Conservation (phyloP, 257 asterid genomes). For the Solanum acaule region DNA sequence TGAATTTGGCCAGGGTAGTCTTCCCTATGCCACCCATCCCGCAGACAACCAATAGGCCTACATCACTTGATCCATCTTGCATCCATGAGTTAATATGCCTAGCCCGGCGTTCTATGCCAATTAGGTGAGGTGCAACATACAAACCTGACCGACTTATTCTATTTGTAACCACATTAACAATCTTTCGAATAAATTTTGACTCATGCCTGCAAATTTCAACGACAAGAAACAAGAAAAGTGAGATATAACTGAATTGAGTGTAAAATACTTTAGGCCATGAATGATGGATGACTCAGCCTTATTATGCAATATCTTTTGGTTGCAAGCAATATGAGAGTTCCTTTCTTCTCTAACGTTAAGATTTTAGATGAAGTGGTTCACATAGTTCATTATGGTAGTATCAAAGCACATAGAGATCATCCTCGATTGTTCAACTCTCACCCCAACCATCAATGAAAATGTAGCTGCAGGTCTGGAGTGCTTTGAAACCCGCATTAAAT, state of each 20-base stretch:
- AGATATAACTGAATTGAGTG: not conserved
- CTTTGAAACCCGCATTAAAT: not conserved
- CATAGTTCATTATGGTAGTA: not conserved
- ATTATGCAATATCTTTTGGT: not conserved
- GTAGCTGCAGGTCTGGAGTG: not conserved
- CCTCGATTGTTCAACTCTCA: not conserved
- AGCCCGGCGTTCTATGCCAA: not conserved
- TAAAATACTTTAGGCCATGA: not conserved
- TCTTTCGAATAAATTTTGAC: not conserved
- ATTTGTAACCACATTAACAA: not conserved
- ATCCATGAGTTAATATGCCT: slow-evolving; percentile 4
- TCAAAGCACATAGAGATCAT: not conserved
- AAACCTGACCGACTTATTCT: not conserved
- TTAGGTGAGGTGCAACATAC: not conserved
- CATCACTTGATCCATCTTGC: not conserved
- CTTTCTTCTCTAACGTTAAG: not conserved
- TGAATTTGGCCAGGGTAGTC: slow-evolving; percentile 13
- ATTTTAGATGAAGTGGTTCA: not conserved
- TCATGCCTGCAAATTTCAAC: not conserved
- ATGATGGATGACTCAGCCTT: not conserved
- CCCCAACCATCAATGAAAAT: not conserved
- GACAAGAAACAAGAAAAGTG: not conserved
- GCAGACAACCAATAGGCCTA: not conserved
- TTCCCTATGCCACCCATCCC: slow-evolving; percentile 13
- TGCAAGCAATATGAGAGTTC: not conserved